Evolutionary conservation across 257 asterid species (phyloP).

Genomic region (Scutellaria barbata): DNA sequence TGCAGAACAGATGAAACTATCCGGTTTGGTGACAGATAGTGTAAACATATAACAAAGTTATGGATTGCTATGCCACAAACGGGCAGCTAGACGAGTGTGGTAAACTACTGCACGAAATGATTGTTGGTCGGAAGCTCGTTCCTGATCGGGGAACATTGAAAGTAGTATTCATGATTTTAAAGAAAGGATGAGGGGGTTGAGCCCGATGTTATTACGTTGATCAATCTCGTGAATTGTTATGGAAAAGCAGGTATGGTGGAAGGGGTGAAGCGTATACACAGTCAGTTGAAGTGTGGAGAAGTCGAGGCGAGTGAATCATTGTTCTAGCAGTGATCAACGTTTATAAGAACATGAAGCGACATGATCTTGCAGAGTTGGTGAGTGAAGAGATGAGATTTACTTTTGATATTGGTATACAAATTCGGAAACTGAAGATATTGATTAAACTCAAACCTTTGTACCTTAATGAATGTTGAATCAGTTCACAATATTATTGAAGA

Average conservation of each 20-base stretch:
- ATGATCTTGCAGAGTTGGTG: no score
- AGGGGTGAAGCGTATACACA: conserved; percentile 86
- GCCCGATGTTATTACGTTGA: conserved; percentile 74
- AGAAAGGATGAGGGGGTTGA: conserved; percentile 80
- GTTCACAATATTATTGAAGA: no score
- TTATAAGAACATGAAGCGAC: no score
- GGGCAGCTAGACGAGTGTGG: conserved; percentile 79
- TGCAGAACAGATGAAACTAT: conserved; percentile 75
- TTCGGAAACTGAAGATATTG: no score
- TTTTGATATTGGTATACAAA: no score
- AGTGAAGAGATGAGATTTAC: no score
- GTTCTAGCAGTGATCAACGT: no score
- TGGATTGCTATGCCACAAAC: conserved; percentile 75
- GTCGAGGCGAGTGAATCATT: no score
- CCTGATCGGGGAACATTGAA: conserved; percentile 72
- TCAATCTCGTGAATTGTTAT: conserved; percentile 79
- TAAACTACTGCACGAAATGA: conserved; percentile 79
- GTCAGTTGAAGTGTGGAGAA: no score
- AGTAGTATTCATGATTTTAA: conserved; percentile 68
- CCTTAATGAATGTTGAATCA: no score
- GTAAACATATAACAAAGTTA: conserved; percentile 65
- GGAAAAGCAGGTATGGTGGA: conserved; percentile 89
- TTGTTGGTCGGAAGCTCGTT: conserved; percentile 51
- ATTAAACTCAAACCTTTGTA: no score
- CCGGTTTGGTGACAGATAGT: conserved; percentile 64